Percentiles rank a stretch among this genome's conserved stretches.
Conservation (phyloP, 2,329 filamentous ascomycete genomes). For the Paecilomyces formosus region DNA sequence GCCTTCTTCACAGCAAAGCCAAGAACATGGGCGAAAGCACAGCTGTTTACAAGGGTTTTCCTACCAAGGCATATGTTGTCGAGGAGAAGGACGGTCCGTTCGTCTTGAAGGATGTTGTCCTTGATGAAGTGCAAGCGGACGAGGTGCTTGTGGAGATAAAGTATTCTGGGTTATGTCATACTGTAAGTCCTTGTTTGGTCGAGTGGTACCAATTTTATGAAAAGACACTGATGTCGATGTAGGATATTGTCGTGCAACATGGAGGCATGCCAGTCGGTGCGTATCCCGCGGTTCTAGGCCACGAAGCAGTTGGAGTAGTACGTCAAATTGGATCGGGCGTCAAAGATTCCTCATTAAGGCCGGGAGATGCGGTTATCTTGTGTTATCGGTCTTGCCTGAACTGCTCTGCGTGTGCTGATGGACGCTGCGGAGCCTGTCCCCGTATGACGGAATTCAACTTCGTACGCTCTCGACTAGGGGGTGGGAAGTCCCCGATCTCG, state of each 20-base stretch:
- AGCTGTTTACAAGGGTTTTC: neutral
- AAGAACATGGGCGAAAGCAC: neutral
- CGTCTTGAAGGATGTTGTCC: slow-evolving; percentile 17
- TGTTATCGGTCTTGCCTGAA: slow-evolving; percentile 16
- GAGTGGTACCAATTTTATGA: neutral
- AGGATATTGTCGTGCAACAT: slow-evolving; percentile 22
- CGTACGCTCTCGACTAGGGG: slow-evolving; percentile 10
- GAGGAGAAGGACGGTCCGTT: slow-evolving; percentile 4
- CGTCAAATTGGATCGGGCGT: slow-evolving; percentile 19
- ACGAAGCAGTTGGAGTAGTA: slow-evolving; percentile 22
- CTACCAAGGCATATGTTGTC: slow-evolving; percentile 1
- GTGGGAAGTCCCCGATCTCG: slow-evolving; percentile 14
- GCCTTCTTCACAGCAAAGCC: neutral
- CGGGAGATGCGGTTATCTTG: slow-evolving; percentile 24
- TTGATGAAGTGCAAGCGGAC: slow-evolving; percentile 18
- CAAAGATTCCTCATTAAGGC: slow-evolving; percentile 15
- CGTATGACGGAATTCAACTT: slow-evolving; percentile 17
- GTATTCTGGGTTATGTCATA: slow-evolving; percentile 27
- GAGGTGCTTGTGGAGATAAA: slow-evolving; percentile 30
- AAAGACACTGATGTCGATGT: neutral
- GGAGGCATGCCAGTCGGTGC: slow-evolving; percentile 16
- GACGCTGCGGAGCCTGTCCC: slow-evolving; percentile 13
- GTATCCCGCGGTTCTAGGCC: slow-evolving; percentile 18
- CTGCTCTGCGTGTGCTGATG: slow-evolving; percentile 13
- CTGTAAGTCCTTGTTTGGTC: slow-evolving; percentile 8